A percentile compares a stretch with the other conserved stretches of the same genome.
These are phyloP conservation scores for Tricholoma matsutake DNA, from an alignment of 768 basidiomycete species.

Conservation along the genomic window DNA sequence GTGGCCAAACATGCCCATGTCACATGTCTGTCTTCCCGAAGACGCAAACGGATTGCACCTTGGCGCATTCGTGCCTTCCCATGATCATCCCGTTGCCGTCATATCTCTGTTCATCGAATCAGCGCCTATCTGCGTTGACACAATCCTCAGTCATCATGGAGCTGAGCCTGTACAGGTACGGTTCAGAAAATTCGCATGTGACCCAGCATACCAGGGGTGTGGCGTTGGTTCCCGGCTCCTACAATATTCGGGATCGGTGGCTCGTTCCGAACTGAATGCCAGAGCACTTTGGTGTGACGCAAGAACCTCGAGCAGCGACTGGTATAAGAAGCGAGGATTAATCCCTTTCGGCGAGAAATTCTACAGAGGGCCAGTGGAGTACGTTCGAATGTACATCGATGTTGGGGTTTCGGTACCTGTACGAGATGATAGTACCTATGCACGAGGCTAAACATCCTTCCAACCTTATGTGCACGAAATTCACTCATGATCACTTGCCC, in stretches of 20 bases:
- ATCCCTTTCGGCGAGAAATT: constrained; percentile 47
- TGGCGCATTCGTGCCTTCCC: constrained; percentile 47
- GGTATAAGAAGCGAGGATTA: constrained; percentile 56
- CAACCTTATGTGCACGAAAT: neutral
- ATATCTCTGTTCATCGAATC: constrained; percentile 54
- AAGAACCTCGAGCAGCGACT: constrained; percentile 28
- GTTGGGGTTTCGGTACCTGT: constrained; percentile 7
- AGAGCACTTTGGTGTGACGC: constrained; percentile 58
- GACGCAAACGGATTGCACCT: constrained; percentile 50
- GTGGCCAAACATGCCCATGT: constrained; percentile 50
- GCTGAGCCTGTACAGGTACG: constrained; percentile 26
- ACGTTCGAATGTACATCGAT: constrained; percentile 45
- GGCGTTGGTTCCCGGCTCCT: constrained; percentile 54
- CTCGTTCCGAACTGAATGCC: constrained; percentile 39
- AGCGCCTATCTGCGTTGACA: constrained; percentile 25
- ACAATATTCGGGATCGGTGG: constrained; percentile 25
- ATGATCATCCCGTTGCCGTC: constrained; percentile 43
- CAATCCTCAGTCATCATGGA: constrained; percentile 4
- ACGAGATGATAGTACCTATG: neutral
- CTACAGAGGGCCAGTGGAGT: constrained; percentile 53
- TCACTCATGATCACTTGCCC: neutral
- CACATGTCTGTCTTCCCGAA: constrained; percentile 50
- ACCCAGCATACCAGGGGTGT: constrained; percentile 44
- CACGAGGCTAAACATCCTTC: neutral
- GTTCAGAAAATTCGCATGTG: constrained; percentile 63